phyloP scores from a whole-genome alignment of 148 eudicot genomes.

The Camellia lanceoleosa region DNA sequence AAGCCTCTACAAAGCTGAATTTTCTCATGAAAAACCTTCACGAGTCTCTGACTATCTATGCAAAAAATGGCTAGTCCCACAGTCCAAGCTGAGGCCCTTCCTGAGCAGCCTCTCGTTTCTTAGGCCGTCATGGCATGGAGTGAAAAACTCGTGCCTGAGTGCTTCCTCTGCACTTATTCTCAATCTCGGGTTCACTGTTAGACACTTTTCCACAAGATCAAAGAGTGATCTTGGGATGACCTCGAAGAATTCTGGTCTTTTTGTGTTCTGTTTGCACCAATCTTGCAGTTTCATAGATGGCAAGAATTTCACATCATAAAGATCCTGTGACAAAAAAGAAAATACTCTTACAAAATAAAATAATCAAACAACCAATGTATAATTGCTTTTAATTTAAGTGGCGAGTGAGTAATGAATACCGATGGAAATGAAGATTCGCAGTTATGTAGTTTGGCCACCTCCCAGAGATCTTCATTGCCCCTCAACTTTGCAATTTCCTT shows the following conservation, averaged over 20 bases:
- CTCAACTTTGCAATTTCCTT: slow-evolving; percentile 79
- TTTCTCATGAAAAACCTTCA: slow-evolving; percentile 12
- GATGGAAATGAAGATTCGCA: slow-evolving; percentile 73
- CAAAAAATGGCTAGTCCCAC: slow-evolving; percentile 17
- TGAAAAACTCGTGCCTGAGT: slow-evolving; percentile 71
- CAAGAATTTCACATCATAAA: slow-evolving; percentile 49
- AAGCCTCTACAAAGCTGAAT: neutral
- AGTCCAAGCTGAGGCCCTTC: slow-evolving; percentile 29
- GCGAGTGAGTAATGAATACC: slow-evolving; percentile 37
- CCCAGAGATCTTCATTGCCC: slow-evolving; percentile 97
- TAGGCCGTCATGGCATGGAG: slow-evolving; percentile 47
- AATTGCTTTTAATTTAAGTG: neutral
- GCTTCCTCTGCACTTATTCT: slow-evolving; percentile 94
- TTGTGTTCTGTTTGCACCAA: slow-evolving; percentile 68
- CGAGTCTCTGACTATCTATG: slow-evolving; percentile 1
- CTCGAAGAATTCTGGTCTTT: slow-evolving; percentile 60
- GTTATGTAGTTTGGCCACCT: slow-evolving; percentile 94
- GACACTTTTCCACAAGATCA: slow-evolving; percentile 93
- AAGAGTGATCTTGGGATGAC: slow-evolving; percentile 61
- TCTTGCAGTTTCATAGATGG: slow-evolving; percentile 50
- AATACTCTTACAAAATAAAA: neutral
- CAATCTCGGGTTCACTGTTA: slow-evolving; percentile 80
- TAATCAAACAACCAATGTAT: neutral
- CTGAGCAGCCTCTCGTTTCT: slow-evolving; percentile 40
- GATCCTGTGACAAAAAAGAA: slow-evolving; percentile 43